These are phyloP conservation scores for Cucurbita argyrosperma DNA, from an alignment of 306 rosid genomes.

Conservation along the genomic window DNA sequence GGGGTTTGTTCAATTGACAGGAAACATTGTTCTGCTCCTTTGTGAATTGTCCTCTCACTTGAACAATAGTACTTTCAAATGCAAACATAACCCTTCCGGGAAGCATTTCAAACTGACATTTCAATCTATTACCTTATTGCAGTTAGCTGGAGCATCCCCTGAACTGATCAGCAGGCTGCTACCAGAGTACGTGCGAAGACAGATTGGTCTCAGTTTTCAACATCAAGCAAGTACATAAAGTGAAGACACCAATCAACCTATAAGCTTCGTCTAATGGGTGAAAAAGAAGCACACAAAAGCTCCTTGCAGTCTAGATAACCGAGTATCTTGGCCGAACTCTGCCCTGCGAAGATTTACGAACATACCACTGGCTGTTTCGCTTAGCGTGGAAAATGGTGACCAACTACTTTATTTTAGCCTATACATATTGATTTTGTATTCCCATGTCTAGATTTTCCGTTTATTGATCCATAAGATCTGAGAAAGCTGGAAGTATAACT, in stretches of 20 bases:
- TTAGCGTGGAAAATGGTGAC: conserved; percentile 26
- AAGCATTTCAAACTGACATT: background rate
- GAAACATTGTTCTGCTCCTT: background rate
- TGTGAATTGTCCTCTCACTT: background rate
- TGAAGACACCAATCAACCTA: conserved; percentile 28
- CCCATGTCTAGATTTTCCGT: conserved; percentile 7
- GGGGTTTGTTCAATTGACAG: background rate
- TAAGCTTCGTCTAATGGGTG: background rate
- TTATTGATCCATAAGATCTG: background rate
- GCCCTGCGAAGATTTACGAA: conserved; percentile 41
- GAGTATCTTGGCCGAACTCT: conserved; percentile 30
- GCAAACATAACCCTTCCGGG: background rate
- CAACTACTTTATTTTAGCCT: background rate
- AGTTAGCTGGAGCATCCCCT: conserved; percentile 64
- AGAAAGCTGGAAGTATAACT: conserved; percentile 1
- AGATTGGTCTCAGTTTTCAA: conserved; percentile 34
- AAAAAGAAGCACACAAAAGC: conserved; percentile 24
- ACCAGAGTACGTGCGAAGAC: conserved; percentile 79
- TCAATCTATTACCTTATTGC: conserved; percentile 11
- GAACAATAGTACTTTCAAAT: background rate
- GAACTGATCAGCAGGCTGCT: conserved; percentile 72
- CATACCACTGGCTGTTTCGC: conserved; percentile 29
- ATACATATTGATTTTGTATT: conserved; percentile 9
- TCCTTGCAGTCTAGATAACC: conserved; percentile 24
- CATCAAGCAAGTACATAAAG: conserved; percentile 46